Evolutionary conservation across 192 early-diverging fungal species (phyloP), one percentile per base, ranked within the genome.

Genomic region (Blastocladiella britannica): DNA sequence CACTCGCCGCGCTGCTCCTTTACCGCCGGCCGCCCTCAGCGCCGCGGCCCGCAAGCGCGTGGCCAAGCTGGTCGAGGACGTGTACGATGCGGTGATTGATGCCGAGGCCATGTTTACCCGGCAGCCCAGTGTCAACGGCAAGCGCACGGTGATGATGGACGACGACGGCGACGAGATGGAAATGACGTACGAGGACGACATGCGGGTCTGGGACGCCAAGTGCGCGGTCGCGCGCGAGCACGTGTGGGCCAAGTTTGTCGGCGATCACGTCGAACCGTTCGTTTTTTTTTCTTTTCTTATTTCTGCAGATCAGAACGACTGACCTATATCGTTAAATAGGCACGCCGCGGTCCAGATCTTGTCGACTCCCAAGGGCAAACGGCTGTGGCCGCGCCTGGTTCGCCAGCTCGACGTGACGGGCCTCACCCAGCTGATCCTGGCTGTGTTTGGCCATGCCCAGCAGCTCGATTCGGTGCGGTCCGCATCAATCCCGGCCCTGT

Each of bases 261-360:
- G n/a, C 15, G 37, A 20, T 20, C 15, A 47, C 37, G 37, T 47
- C n/a, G 37, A 47, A 9, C 37, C 37, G 37, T 9, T 47, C 15
- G 37, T 47, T 2, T n/a, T n/a, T n/a, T n/a, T n/a, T n/a, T n/a
- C n/a, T n/a, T n/a, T n/a, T n/a, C n/a, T n/a, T n/a, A n/a, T n/a
- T n/a, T n/a, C n/a, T n/a, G n/a, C n/a, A n/a, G n/a, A n/a, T n/a
- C n/a, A n/a, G n/a, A n/a, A n/a, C n/a, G n/a, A n/a, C n/a, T n/a
- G n/a, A n/a, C n/a, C n/a, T n/a, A n/a, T n/a, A n/a, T n/a, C n/a
- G n/a, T n/a, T n/a, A n/a, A n/a, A n/a, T n/a, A n/a, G n/a, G n/a
- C 91, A 95, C 62, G 85, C 91, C n/a, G 82, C 96, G 55, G 81
- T 85, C 8, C 80, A 78, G 5, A 77, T 93, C 62, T 67, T 98